Base-by-base conservation (phyloP, 495 filamentous ascomycete genomes). In the Chaetomium fimeti region DNA sequence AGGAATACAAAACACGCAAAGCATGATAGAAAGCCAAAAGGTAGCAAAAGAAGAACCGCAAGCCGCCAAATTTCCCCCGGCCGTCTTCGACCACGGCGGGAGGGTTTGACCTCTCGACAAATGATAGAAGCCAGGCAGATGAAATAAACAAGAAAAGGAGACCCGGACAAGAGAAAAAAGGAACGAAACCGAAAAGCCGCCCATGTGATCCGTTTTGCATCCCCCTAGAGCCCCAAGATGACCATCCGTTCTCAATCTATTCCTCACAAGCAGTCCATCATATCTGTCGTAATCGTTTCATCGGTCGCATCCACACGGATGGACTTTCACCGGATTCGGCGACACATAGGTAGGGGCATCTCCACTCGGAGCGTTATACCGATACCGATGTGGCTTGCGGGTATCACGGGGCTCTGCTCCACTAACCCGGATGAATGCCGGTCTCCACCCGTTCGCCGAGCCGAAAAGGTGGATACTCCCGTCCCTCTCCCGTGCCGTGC, bases 401-500 rank as follows among this genome's bases (percentile, higher is more conserved):
- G 12, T 5, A 20, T 28, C 13, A 7, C 7, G 42, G 45, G 58
- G 47, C 29, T 40, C 5, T 5, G 5, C 43, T 20, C 58, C 43
- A 24, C 57, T 36, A 22, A 43, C 5, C 36, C 59, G 48, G 32
- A 27, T 54, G 36, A 20, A n/a, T 27, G 40, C 36, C 16, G 25
- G 47, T 16, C 58, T 12, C 57, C 57, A 42, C 27, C 38, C 51
- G 52, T 25, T 54, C 52, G 52, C 53, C 53, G 28, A 43, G 13
- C 43, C 28, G 43, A 42, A 54, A 63, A 57, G n/a, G 60, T 62
- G 58, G 58, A 27, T 24, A 47, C 48, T 54, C 56, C 60, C 51
- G 56, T 63, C 38, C 38, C 42, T 42, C 36, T 66, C 53, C 63
- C 63, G 63, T 62, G 49, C 63, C 69, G 66, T 71, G 55, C 64